Percentiles rank a stretch among this genome's conserved stretches.
phyloP scores from a whole-genome alignment of 2,329 filamentous ascomycete species.

The Penicillium sp. region DNA sequence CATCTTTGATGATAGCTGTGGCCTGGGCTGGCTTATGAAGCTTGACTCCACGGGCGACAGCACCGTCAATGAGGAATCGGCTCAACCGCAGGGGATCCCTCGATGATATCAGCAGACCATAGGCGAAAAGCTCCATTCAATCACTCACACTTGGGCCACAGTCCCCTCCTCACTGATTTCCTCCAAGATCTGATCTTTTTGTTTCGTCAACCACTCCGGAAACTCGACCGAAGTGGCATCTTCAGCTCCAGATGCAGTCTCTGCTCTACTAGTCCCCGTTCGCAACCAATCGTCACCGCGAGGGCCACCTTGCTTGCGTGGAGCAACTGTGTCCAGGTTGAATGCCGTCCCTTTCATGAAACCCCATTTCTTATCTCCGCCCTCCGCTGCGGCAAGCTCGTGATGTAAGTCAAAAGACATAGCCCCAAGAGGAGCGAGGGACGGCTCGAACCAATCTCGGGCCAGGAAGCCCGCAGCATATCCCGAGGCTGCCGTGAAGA shows the following conservation, averaged over 20 bases:
- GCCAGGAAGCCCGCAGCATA: conserved; percentile 72
- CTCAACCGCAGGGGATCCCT: conserved; percentile 66
- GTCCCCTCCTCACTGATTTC: conserved; percentile 59
- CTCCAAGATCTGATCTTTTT: conserved; percentile 55
- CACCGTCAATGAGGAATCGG: conserved; percentile 59
- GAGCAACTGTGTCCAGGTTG: conserved; percentile 46
- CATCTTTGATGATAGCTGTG: conserved; percentile 51
- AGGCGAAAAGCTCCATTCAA: background rate
- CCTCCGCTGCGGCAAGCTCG: conserved; percentile 57
- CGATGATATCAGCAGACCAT: conserved; percentile 1
- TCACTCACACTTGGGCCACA: conserved; percentile 61
- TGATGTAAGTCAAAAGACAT: conserved; percentile 68
- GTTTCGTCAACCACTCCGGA: conserved; percentile 59
- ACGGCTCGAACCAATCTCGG: conserved; percentile 64
- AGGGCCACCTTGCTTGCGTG: conserved; percentile 39
- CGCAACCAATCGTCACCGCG: conserved; percentile 63
- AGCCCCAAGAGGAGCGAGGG: conserved; percentile 56
- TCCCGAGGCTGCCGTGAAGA: conserved; percentile 72
- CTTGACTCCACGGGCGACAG: conserved; percentile 58
- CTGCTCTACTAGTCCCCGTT: conserved; percentile 60
- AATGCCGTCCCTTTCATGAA: conserved; percentile 59
- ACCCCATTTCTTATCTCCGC: conserved; percentile 58
- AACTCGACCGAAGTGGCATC: conserved; percentile 36
- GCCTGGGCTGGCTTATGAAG: conserved; percentile 63
- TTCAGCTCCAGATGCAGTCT: conserved; percentile 45